These are phyloP conservation scores for Rhodamnia argentea DNA, from an alignment of 345 rosid species.

Conservation along the genomic window DNA sequence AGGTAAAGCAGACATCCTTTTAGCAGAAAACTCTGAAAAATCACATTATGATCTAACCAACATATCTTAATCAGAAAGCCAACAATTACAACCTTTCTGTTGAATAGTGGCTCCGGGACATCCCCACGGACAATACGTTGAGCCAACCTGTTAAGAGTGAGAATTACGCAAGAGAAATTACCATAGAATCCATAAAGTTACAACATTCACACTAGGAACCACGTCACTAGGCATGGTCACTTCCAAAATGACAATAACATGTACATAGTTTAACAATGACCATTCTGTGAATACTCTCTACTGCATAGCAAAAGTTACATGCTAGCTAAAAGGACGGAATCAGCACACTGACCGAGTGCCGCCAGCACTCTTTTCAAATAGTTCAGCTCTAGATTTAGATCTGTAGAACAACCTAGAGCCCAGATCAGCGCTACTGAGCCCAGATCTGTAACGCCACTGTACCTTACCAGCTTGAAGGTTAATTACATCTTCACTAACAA, in stretches of 20 bases:
- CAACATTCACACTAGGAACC: not conserved
- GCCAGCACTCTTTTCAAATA: not conserved
- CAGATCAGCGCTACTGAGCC: not conserved
- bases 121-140: conserved; percentile 82
- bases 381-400: not conserved
- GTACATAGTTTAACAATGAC: not conserved
- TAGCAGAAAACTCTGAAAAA: not conserved
- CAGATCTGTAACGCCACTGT: not conserved
- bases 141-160: conserved; percentile 45
- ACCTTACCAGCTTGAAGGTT: not conserved
- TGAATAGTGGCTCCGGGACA: conserved; percentile 77
- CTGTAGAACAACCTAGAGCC: not conserved
- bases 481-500: not conserved
- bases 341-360: not conserved
- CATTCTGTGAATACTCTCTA: not conserved
- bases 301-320: not conserved
- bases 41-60: not conserved
- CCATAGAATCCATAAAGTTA: not conserved
- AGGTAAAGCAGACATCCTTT: not conserved
- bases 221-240: not conserved
- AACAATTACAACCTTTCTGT: conserved; percentile 40
- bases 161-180: not conserved
- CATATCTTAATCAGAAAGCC: not conserved
- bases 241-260: not conserved
- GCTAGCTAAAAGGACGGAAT: not conserved